Base-by-base conservation (phyloP, 805 yeast species). In the Maudiozyma turicensis region DNA sequence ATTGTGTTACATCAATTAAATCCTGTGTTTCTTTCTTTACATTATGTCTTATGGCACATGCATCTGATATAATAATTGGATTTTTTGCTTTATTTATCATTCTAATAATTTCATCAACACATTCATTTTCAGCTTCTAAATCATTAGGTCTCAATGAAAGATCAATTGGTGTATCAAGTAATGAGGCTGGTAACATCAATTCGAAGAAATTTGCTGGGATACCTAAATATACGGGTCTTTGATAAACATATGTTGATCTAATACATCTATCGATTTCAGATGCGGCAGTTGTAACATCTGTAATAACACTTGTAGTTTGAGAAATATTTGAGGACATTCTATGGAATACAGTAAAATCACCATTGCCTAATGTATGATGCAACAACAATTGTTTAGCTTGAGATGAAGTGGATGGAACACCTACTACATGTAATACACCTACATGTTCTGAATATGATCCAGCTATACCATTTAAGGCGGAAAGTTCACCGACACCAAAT, bases 361-460 rank as follows among this genome's bases (percentile, higher is more conserved):
- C 84, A 59, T 83, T 81, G 58, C 89, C 89, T 55, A 83, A 72
- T 44, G 89, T 83, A 66, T 83, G 89, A 67, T 83, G 89, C 61
- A 83, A 71, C 55, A 83, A 65, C 64, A 82, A 69, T 52, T 81
- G 45, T 43, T 81, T 75, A 54, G 82, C 77, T 63, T 81, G 86
- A 37, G 95, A 77, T 20, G 81, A 71, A 57, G 78, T 72, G 45
- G 90, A 80, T 53, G 95, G 95, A 48, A 83, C 84, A 64, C 95
- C 95, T 34, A 86, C 95, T 54, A 86, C 76, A 69, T 86, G 95
- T 54, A 86, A 69, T 55, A 86, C 66, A 58, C 91, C 91, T 53
- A 86, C 89, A 67, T 86, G 93, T 68, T 86, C 95, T 51, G 95
- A 89, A 68, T 80, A 86, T 43, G 91, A 73, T 57, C 95, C 95